Evolutionary conservation across 2,329 filamentous ascomycete genomes (phyloP), one percentile per base, ranked within the genome.

Genomic region (Thelonectria blattea): DNA sequence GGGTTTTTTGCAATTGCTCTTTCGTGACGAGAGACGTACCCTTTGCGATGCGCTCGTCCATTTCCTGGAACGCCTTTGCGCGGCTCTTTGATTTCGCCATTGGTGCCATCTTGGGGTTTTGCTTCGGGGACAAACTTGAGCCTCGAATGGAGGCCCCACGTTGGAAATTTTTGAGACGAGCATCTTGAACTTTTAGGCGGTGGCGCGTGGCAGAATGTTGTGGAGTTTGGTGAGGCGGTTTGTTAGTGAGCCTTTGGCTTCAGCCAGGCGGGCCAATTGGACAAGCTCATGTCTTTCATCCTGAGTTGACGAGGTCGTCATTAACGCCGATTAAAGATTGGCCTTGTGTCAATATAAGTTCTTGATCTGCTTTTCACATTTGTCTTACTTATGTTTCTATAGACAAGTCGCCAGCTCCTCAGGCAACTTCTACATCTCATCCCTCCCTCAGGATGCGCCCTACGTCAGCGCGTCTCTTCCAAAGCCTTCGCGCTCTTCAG

Each of bases 21-120:
- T 32, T 8, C 12, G 15, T 5, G 45, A 9, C n/a, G n/a, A 17
- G 5, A 15, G 27, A 61, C n/a, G 6, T 56, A 91, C 89, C 89
- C 77, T 86, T 86, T 1, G 80, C 80, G 49, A 85, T 81, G 45
- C 83, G 81, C 67, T 89, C 87, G 55, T 89, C 84, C 43, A 86
- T 78, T 52, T 89, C 85, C 58, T 85, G 82, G 66, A 91, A 81
- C 46, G 88, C 81, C 72, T 85, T 82, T 47, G 85, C 83, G 47
- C 85, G 80, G 54, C 84, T 81, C 62, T 81, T 85, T 67, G 75
- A 61, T 66, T 79, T 82, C 27, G 77, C 79, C 81, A 88, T 88
- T 62, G 68, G 79, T 61, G 70, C 71, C 71, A 74, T 65, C 74
- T 65, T 46, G 65, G 50, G 50, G 60, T 60, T n/a, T 45, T 37